Conservation (phyloP, 2,329 filamentous ascomycete species). For the Xylariaceae sp. region DNA sequence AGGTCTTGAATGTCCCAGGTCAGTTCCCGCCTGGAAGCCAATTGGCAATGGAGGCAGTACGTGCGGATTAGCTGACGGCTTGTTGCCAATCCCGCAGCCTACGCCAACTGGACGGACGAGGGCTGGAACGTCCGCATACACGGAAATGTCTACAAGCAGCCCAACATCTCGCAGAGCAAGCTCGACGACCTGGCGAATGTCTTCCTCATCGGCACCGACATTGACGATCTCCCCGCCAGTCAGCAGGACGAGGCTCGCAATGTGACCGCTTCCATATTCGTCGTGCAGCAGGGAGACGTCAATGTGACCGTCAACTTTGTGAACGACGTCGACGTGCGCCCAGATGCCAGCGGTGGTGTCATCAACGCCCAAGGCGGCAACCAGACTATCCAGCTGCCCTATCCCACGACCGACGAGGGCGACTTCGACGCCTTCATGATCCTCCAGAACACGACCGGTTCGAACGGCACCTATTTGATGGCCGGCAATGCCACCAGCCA, state of each 20-base stretch:
- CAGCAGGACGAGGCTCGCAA: conserved; percentile 65
- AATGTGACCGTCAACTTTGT: conserved; percentile 57
- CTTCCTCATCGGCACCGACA: conserved; percentile 59
- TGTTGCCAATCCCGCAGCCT: conserved; percentile 27
- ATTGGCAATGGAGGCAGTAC: no score
- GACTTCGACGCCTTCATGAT: conserved; percentile 67
- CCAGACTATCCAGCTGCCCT: conserved; percentile 57
- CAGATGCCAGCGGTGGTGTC: conserved; percentile 48
- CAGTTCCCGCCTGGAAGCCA: no score
- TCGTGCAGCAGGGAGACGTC: conserved; percentile 62
- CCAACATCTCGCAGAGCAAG: conserved; percentile 56
- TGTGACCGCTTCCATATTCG: conserved; percentile 63
- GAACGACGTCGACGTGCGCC: conserved; percentile 36
- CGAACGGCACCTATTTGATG: conserved; percentile 39
- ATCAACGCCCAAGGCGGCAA: conserved; percentile 45
- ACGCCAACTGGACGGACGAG: conserved; percentile 71
- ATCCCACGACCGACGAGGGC: conserved; percentile 57
- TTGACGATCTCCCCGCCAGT: conserved; percentile 48
- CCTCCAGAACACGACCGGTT: conserved; percentile 50
- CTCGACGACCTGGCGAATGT: conserved; percentile 62
- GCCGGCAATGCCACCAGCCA: conserved; percentile 56
- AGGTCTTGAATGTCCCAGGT: conserved; percentile 61
- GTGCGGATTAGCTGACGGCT: no score
- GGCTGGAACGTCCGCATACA: conserved; percentile 72
- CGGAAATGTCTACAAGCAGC: conserved; percentile 76